Evolutionary conservation across 2,329 filamentous ascomycete species (phyloP), one percentile per base, ranked within the genome.

Genomic region (Fusarium fracticaudum): DNA sequence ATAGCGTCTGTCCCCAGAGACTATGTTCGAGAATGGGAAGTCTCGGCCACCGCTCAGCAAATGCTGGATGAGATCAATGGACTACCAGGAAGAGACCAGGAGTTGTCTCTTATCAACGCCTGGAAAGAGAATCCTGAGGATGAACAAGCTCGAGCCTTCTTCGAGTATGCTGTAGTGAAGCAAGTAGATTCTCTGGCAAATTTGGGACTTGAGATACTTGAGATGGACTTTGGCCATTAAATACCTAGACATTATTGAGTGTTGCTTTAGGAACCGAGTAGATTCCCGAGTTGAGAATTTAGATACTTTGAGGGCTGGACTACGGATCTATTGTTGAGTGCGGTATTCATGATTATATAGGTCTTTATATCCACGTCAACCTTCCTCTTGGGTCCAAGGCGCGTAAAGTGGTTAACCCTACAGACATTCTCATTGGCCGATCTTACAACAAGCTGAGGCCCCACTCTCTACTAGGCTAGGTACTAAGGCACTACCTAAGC

Each of bases 11-110:
- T 81, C 3, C 84, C 84, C 1, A 73, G 79, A 35, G 85, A 82
- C 9, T 84, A 87, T 69, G 83, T 83, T 11, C 79, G 83, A 12
- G 84, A 85, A 12, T 89, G 87, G 85, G 83, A 83, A 33, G 80
- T 89, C 6, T 76, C 85, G 40, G 76, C 75, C 6, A 79, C 84
- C 57, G 87, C 88, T 5, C 82, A 78, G 54, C 82, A 83, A 26
- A 84, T 89, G 81, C 77, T 91, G 47, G 77, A 78, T 6, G 87
- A 90, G 24, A 83, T 91, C 24, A 83, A 84, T 72, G 81, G 81
- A 60, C 78, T 89, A 14, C 78, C 79, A 1, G 87, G 86, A 3
- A 83, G 88, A 6, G 83, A 86, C 6, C 81, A 81, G 47, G 85
- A 89, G 73, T 79, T 84, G 1, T 79, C 77, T 0, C 70, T 88